Percentiles rank a stretch among this genome's conserved stretches.
Evolutionary conservation across 257 asterid species (phyloP).

Genomic region (Solanum appendiculatum): DNA sequence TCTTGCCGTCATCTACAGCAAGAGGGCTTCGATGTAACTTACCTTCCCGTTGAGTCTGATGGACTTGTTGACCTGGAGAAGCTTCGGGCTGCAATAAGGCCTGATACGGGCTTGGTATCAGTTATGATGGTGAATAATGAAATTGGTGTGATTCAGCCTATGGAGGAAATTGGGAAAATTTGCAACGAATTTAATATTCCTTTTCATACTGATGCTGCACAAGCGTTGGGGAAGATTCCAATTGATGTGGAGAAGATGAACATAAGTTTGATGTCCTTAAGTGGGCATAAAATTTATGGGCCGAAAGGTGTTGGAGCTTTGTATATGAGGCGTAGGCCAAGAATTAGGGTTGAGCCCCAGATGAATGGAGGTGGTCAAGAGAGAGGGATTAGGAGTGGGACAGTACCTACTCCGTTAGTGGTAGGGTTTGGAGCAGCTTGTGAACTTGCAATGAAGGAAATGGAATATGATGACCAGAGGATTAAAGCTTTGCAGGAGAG

Average conservation of each 20-base stretch:
- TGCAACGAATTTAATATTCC: slow-evolving; percentile 78
- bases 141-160: slow-evolving; percentile 92
- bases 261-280: slow-evolving; percentile 86
- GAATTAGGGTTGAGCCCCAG: slow-evolving; percentile 91
- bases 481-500: slow-evolving; percentile 52
- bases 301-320: slow-evolving; percentile 92
- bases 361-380: slow-evolving; percentile 99
- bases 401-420: slow-evolving; percentile 87
- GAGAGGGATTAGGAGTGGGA: slow-evolving; percentile 97
- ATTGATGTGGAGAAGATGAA: slow-evolving; percentile 90
- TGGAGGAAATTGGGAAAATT: slow-evolving; percentile 78
- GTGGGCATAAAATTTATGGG: slow-evolving; percentile 96
- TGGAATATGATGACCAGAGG: slow-evolving; percentile 80
- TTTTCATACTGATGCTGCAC: slow-evolving; percentile 92
- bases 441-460: slow-evolving; percentile 84
- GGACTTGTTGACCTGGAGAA: slow-evolving; percentile 63
- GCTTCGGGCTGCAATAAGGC: slow-evolving; percentile 62
- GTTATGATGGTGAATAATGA: slow-evolving; percentile 98
- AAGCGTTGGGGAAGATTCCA: slow-evolving; percentile 79
- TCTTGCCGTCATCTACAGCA: slow-evolving; percentile 90
- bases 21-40: slow-evolving; percentile 84
- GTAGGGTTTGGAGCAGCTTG: slow-evolving; percentile 97
- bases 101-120: slow-evolving; percentile 81
- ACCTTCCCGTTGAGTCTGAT: slow-evolving; percentile 70
- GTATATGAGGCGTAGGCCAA: slow-evolving; percentile 89